Conservation (phyloP, 345 rosid genomes). For the Pistacia vera region DNA sequence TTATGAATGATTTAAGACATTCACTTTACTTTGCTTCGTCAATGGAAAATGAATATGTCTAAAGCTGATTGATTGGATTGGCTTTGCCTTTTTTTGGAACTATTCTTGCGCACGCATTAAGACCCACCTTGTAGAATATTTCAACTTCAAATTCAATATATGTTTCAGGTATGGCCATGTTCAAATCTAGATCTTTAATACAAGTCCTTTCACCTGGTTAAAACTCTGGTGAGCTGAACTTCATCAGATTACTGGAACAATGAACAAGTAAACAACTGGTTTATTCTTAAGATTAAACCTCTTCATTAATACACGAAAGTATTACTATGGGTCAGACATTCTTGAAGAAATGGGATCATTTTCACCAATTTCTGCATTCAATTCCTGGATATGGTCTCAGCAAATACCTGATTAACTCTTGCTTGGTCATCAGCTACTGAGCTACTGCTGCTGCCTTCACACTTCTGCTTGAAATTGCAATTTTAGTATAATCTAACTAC, state of each 20-base stretch:
- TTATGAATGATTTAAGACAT: not conserved
- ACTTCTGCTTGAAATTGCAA: not conserved
- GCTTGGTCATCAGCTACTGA: not conserved
- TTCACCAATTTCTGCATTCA: not conserved
- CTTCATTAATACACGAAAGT: no score
- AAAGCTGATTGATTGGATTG: not conserved
- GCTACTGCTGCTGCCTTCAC: not conserved
- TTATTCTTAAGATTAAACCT: no score
- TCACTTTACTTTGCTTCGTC: not conserved
- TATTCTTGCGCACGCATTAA: not conserved
- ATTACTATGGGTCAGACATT: no score
- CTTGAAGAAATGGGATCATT: not conserved
- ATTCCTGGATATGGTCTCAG: constrained; percentile 22
- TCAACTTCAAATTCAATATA: not conserved
- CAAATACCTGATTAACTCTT: constrained; percentile 12
- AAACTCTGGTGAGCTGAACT: no score
- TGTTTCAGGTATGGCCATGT: not conserved
- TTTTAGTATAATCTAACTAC: no score
- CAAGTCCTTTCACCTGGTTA: no score
- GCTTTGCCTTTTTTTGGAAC: not conserved
- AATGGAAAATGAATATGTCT: not conserved
- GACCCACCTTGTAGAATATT: not conserved
- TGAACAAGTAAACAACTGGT: no score
- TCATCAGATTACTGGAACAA: no score
- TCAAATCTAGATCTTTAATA: not conserved